These are phyloP conservation scores for Leccinum subrobustum DNA, from an alignment of 1,284 basidiomycete species.

Conservation along the genomic window DNA sequence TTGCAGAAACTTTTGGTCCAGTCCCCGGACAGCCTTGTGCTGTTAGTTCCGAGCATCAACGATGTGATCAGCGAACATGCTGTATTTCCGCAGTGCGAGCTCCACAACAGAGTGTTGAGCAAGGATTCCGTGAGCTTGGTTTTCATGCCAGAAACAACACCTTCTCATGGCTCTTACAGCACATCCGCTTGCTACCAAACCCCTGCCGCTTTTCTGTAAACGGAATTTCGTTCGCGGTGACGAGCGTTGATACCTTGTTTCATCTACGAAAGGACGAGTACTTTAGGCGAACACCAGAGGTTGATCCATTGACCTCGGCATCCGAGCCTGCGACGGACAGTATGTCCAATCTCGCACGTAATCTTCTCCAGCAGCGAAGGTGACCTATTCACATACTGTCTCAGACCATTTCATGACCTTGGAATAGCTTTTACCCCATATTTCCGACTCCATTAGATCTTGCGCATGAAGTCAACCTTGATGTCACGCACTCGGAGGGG, in stretches of 20 bases:
- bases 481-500: constrained; percentile 71
- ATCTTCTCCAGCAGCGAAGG: constrained; percentile 87
- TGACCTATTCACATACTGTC: constrained; percentile 29
- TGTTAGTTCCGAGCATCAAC: constrained; percentile 80
- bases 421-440: constrained; percentile 85
- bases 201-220: constrained; percentile 86
- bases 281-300: constrained; percentile 67
- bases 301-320: constrained; percentile 44
- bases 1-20: constrained; percentile 57
- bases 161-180: constrained; percentile 40
- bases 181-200: constrained; percentile 82
- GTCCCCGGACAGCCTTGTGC: constrained; percentile 66
- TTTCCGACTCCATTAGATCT: constrained; percentile 83
- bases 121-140: constrained; percentile 46
- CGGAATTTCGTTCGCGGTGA: constrained; percentile 75
- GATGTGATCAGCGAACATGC: constrained; percentile 81
- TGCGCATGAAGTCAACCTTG: constrained; percentile 80
- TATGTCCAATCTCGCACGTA: constrained; percentile 78
- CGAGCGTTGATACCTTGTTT: constrained; percentile 85
- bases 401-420: constrained; percentile 4
- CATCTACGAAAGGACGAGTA: constrained; percentile 87
- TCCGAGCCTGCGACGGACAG: constrained; percentile 60
- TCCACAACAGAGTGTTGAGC: constrained; percentile 46
- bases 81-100: constrained; percentile 85
- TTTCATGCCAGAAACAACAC: neutral